phyloP scores from a whole-genome alignment of 768 basidiomycete genomes.

The Omphalotus guepiniiformis region DNA sequence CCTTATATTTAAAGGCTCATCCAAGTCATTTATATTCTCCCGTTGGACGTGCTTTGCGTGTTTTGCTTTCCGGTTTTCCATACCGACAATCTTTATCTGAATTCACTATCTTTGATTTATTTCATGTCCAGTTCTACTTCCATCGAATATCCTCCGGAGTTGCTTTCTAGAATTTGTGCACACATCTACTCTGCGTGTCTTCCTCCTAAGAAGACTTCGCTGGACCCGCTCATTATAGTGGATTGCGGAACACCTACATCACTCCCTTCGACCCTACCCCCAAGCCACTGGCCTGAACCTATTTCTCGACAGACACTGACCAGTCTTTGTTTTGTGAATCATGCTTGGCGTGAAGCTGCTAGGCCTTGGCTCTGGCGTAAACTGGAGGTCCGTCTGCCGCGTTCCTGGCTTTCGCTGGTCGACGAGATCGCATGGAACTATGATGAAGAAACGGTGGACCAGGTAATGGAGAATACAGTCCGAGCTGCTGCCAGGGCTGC shows the following conservation, averaged over 20 bases:
- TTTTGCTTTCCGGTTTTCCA: slow-evolving; percentile 26
- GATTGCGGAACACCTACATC: slow-evolving; percentile 51
- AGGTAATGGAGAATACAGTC: slow-evolving; percentile 63
- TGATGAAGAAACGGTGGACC: slow-evolving; percentile 59
- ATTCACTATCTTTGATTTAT: no score
- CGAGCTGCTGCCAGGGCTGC: slow-evolving; percentile 64
- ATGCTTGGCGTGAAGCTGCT: slow-evolving; percentile 76
- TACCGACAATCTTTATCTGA: no score
- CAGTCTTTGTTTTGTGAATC: slow-evolving; percentile 73
- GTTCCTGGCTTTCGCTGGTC: slow-evolving; percentile 79
- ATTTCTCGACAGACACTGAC: slow-evolving; percentile 61
- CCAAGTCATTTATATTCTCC: background rate
- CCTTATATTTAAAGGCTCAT: background rate
- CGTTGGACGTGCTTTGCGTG: background rate
- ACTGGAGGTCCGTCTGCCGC: slow-evolving; percentile 77
- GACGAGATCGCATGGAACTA: slow-evolving; percentile 77
- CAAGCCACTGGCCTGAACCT: slow-evolving; percentile 65
- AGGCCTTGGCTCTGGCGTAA: slow-evolving; percentile 86
- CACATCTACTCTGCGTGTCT: slow-evolving; percentile 64
- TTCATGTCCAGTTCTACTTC: background rate
- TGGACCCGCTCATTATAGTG: slow-evolving; percentile 62
- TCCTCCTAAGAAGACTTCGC: slow-evolving; percentile 49
- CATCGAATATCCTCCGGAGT: slow-evolving; percentile 62
- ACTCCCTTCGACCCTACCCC: slow-evolving; percentile 71
- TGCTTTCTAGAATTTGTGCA: slow-evolving; percentile 69